phyloP scores from a whole-genome alignment of 2,329 filamentous ascomycete species.

The Arthrobotrys megalospora region DNA sequence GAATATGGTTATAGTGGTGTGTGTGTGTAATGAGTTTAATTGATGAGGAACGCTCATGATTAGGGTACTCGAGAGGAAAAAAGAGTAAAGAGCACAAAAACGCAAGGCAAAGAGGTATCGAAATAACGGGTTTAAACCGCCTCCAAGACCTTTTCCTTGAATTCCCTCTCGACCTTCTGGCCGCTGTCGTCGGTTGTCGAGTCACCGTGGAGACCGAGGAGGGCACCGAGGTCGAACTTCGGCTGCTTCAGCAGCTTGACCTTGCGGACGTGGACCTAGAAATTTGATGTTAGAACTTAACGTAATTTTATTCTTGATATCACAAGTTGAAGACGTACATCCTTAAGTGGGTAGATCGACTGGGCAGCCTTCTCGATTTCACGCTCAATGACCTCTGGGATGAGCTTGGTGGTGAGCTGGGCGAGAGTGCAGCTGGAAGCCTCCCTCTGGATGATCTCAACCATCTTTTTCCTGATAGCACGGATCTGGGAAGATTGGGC shows the following conservation, averaged over 20 bases:
- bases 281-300: slow-evolving; percentile 38
- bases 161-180: slow-evolving; percentile 79
- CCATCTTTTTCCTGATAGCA: slow-evolving; percentile 99
- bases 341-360: slow-evolving; percentile 99
- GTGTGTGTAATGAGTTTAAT: slow-evolving; percentile 37
- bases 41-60: slow-evolving; percentile 59
- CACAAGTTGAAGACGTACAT: slow-evolving; percentile 75
- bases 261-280: slow-evolving; percentile 98
- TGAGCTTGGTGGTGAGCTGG: slow-evolving; percentile 98
- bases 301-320: not conserved
- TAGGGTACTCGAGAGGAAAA: slow-evolving; percentile 58
- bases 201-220: slow-evolving; percentile 98
- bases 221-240: slow-evolving; percentile 98
- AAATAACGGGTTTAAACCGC: slow-evolving; percentile 44
- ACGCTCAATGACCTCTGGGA: slow-evolving; percentile 98
- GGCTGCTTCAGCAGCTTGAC: slow-evolving; percentile 99
- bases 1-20: slow-evolving; percentile 31
- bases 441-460: slow-evolving; percentile 97
- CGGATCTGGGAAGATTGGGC: slow-evolving; percentile 97
- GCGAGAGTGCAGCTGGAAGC: slow-evolving; percentile 93
- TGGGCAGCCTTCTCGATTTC: slow-evolving; percentile 99
- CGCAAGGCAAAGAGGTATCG: slow-evolving; percentile 30
- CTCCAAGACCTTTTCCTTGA: slow-evolving; percentile 60
- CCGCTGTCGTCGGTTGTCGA: slow-evolving; percentile 95
- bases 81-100: slow-evolving; percentile 28